These are phyloP conservation scores for Vigna nakashimae DNA, from an alignment of 306 rosid genomes.

Conservation along the genomic window DNA sequence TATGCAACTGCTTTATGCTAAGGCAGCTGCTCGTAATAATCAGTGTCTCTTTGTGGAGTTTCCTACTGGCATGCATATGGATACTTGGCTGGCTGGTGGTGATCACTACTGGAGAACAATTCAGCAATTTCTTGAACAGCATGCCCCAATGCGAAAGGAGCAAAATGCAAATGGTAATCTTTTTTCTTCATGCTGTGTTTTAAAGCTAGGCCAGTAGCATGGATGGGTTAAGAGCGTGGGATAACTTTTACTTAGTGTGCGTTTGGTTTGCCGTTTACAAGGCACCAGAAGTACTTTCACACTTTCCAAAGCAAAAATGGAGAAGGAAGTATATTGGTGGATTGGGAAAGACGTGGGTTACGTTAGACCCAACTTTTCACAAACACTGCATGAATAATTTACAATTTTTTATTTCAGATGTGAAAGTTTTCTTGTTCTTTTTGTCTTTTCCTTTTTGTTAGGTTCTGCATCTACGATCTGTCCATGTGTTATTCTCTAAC, in stretches of 20 bases:
- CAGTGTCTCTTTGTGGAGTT: constrained; percentile 78
- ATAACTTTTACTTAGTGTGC: constrained; percentile 5
- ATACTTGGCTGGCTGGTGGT: constrained; percentile 95
- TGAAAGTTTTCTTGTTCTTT: constrained; percentile 12
- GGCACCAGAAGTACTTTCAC: background rate
- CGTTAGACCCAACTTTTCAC: background rate
- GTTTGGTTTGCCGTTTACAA: background rate
- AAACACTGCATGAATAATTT: constrained; percentile 14
- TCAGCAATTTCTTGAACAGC: constrained; percentile 69
- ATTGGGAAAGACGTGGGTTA: background rate
- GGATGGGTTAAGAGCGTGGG: constrained; percentile 34
- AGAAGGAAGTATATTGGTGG: background rate
- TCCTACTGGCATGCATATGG: constrained; percentile 99
- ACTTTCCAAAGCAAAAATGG: background rate
- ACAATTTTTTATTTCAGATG: background rate
- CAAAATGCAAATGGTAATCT: constrained; percentile 51
- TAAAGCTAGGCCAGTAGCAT: constrained; percentile 4
- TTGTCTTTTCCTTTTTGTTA: background rate
- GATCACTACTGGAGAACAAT: constrained; percentile 89
- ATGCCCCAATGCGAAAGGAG: constrained; percentile 61
- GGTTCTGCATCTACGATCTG: constrained; percentile 9
- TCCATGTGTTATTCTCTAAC: constrained; percentile 10
- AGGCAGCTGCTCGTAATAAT: constrained; percentile 90
- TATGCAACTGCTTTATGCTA: constrained; percentile 91
- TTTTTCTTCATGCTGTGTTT: constrained; percentile 5